phyloP scores from a whole-genome alignment of 768 basidiomycete species.

The Nidularia pulvinata region DNA sequence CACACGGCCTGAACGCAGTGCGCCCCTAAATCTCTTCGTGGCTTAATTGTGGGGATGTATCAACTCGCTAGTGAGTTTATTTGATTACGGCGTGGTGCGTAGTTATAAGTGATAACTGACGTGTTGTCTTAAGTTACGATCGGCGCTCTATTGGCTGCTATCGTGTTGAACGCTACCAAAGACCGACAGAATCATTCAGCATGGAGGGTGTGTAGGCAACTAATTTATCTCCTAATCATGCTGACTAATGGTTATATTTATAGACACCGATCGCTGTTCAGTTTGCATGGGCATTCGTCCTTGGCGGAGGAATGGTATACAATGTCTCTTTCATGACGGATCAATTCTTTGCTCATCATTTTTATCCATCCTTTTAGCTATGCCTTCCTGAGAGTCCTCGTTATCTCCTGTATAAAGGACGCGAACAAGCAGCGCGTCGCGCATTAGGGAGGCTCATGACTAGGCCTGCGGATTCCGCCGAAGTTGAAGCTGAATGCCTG shows the following conservation, averaged over 20 bases:
- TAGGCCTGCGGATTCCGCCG: constrained; percentile 41
- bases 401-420: constrained; percentile 68
- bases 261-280: constrained; percentile 74
- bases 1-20: constrained; percentile 12
- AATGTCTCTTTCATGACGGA: no score
- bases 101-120: no score
- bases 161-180: constrained; percentile 69
- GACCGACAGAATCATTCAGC: constrained; percentile 45
- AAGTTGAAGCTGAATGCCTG: constrained; percentile 50
- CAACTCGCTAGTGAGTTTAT: constrained; percentile 48
- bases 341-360: no score
- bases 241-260: no score
- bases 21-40: constrained; percentile 75
- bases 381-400: constrained; percentile 43
- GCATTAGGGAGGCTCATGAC: constrained; percentile 65
- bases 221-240: no score
- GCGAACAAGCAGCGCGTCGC: constrained; percentile 51
- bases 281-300: constrained; percentile 76
- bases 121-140: constrained; percentile 41
- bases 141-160: constrained; percentile 69
- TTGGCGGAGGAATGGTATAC: constrained; percentile 62
- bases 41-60: constrained; percentile 64
- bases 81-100: no score
- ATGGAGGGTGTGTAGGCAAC: no score
- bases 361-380: no score